Evolutionary conservation across 2,329 filamentous ascomycete genomes (phyloP).

Genomic region (Colletotrichum acutatum): DNA sequence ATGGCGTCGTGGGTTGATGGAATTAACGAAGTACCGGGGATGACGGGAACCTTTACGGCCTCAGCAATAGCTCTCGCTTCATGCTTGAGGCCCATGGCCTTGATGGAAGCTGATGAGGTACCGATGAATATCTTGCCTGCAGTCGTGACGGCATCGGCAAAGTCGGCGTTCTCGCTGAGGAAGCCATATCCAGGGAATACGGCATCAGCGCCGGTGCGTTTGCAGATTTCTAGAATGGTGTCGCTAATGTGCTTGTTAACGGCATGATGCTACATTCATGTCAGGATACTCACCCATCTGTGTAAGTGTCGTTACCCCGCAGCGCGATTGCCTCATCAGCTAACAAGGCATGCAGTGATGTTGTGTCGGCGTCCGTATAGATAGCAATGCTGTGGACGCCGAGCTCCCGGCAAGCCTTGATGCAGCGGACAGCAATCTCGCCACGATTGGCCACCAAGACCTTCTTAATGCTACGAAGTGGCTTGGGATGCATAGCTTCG

Average conservation of each 20-base stretch:
- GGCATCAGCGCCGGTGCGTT: slow-evolving; percentile 57
- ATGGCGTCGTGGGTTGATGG: slow-evolving; percentile 60
- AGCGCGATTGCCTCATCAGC: slow-evolving; percentile 65
- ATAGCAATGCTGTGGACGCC: slow-evolving; percentile 64
- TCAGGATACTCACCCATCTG: neutral
- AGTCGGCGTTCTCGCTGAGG: slow-evolving; percentile 70
- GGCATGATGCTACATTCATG: neutral
- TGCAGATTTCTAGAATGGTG: slow-evolving; percentile 44
- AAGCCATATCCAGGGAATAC: slow-evolving; percentile 76
- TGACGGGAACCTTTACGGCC: slow-evolving; percentile 52
- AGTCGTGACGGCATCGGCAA: slow-evolving; percentile 61
- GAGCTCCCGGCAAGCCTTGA: slow-evolving; percentile 55
- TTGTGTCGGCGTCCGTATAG: slow-evolving; percentile 66
- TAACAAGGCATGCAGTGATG: slow-evolving; percentile 62
- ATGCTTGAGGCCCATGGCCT: slow-evolving; percentile 69
- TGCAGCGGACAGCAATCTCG: slow-evolving; percentile 66
- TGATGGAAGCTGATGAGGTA: slow-evolving; percentile 63
- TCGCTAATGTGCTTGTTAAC: neutral
- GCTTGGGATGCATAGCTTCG: neutral
- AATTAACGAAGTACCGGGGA: slow-evolving; percentile 49
- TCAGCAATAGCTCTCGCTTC: slow-evolving; percentile 49
- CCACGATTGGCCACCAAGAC: slow-evolving; percentile 69
- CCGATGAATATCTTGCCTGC: slow-evolving; percentile 69
- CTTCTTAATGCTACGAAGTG: neutral
- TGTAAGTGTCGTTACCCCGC: neutral